Base-by-base conservation (phyloP, 2,329 filamentous ascomycete genomes). In the Botryotinia narcissicola region DNA sequence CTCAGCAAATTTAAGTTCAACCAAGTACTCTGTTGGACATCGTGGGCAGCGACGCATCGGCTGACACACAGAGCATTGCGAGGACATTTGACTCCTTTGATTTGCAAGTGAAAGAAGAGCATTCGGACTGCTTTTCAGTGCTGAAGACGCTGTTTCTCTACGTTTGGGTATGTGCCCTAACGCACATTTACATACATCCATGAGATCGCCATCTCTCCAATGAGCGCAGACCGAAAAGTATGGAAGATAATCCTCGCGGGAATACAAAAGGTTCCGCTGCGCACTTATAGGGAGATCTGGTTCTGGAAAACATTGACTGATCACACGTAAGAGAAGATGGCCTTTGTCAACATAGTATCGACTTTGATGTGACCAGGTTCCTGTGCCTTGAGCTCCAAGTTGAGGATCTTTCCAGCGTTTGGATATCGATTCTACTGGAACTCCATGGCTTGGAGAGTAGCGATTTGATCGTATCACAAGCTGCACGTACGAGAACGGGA, bases 171-270 rank as follows among this genome's bases (percentile, higher is more conserved):
- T 85, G 75, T 91, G 89, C 18, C 81, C 82, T 18, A 91, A 81
- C 5, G 88, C 88, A 78, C 89, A 91, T 81, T 91, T 91, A 76
- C 87, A 88, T 48, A 87, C 81, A 25, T 86, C 83, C 83, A 89
- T 90, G 25, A 91, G 81, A 51, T 88, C 83, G 29, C 89, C 89
- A 75, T 90, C 87, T 29, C 85, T 84, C 89, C 89, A 91, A 79
- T 91, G 89, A 2, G 87, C 84, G 76, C 89, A 91, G 1, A 85
- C 86, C 18, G 87, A 89, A 80, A 91, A 91, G 79, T 87, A 91
- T 0, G 89, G 89, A 71, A 83, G 86, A 80, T 89, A 90, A 77
- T 90, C 88, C 70, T 88, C 86, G 73, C 87, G 84, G 44, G 85
- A 87, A 80, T 88, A 90, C 2, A 91, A 83, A 3, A 91, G 82